phyloP scores from a whole-genome alignment of 768 basidiomycete species.

The Lentinula guzmanii region DNA sequence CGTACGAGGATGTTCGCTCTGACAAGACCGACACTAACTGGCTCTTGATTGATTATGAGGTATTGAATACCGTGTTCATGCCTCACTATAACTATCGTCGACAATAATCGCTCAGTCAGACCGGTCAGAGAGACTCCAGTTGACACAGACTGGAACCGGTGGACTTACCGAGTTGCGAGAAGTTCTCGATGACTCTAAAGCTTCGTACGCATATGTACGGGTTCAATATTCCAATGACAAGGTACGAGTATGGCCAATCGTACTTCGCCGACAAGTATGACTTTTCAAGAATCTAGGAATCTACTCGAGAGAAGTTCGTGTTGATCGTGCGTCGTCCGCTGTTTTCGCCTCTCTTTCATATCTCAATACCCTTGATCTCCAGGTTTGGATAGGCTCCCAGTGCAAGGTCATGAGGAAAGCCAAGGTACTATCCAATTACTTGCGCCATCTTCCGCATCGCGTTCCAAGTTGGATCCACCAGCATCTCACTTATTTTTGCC shows the following conservation, averaged over 20 bases:
- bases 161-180: constrained; percentile 75
- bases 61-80: constrained; percentile 11
- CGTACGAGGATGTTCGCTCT: constrained; percentile 42
- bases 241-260: background rate
- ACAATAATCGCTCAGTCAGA: constrained; percentile 38
- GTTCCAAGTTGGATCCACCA: constrained; percentile 22
- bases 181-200: constrained; percentile 63
- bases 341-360: constrained; percentile 7
- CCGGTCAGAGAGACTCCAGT: constrained; percentile 56
- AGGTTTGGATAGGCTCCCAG: constrained; percentile 73
- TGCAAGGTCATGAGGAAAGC: constrained; percentile 92
- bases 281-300: constrained; percentile 38
- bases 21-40: constrained; percentile 88
- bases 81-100: background rate
- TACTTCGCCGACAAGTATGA: constrained; percentile 41
- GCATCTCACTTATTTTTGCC: constrained; percentile 12
- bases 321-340: constrained; percentile 41
- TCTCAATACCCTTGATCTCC: constrained; percentile 13
- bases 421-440: constrained; percentile 43
- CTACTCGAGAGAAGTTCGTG: constrained; percentile 83
- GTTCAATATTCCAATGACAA: constrained; percentile 84
- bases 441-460: constrained; percentile 5
- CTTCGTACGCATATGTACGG: constrained; percentile 80
- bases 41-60: constrained; percentile 87
- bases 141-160: constrained; percentile 76